phyloP scores from a whole-genome alignment of 2,329 filamentous ascomycete genomes.

The Aspergillus novofumigatus region DNA sequence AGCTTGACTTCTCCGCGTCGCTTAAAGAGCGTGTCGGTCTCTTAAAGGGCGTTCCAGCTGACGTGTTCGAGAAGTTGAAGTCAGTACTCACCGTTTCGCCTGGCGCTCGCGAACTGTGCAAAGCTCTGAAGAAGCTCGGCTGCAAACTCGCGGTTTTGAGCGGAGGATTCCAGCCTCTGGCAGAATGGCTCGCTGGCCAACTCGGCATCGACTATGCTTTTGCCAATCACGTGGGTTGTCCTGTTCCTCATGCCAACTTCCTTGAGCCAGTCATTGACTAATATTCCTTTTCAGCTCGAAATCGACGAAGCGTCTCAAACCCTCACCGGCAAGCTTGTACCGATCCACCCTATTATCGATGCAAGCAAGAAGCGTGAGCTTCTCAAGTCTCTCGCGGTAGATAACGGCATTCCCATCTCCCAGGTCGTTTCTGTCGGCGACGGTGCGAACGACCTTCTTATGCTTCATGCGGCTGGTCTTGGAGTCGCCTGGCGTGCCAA shows the following conservation, averaged over 20 bases:
- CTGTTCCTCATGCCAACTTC: not conserved
- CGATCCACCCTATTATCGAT: conserved; percentile 54
- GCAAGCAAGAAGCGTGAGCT: conserved; percentile 55
- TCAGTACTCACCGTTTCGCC: conserved; percentile 73
- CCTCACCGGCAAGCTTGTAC: conserved; percentile 55
- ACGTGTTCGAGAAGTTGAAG: conserved; percentile 74
- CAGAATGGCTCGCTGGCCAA: conserved; percentile 75
- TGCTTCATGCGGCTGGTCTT: conserved; percentile 59
- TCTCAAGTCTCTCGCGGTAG: conserved; percentile 51
- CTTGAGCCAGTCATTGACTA: not conserved
- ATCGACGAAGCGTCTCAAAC: conserved; percentile 44
- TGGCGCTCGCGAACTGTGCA: conserved; percentile 71
- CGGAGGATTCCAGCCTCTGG: conserved; percentile 86
- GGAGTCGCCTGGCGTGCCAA: conserved; percentile 64
- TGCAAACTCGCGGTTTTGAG: conserved; percentile 87
- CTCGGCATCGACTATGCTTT: conserved; percentile 83
- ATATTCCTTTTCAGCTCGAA: conserved; percentile 39
- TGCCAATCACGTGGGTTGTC: conserved; percentile 68
- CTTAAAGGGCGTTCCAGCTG: conserved; percentile 72
- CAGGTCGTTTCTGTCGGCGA: conserved; percentile 59
- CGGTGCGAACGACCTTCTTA: conserved; percentile 62
- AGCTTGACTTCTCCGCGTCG: conserved; percentile 84
- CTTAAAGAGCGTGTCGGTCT: conserved; percentile 76
- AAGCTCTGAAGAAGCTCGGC: conserved; percentile 70
- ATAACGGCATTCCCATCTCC: conserved; percentile 51